Base-by-base conservation (phyloP, 176 grass and related monocot genomes). In the Cymbopogon citratus region DNA sequence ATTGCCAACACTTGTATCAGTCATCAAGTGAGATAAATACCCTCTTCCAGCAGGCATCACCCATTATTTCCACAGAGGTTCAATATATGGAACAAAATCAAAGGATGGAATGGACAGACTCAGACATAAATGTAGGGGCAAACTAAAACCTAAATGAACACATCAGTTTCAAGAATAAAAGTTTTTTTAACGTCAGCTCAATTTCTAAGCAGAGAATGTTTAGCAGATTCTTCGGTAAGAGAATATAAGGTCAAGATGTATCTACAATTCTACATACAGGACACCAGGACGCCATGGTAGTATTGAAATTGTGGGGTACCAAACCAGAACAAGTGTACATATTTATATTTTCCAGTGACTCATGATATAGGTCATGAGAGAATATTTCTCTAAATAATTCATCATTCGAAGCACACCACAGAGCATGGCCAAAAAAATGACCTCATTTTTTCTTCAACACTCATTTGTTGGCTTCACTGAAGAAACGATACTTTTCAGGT, bases 301-400 rank as follows among this genome's bases (percentile, higher is more conserved):
- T 8, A 40, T 40, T 40, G 38, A 40, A 40, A 40, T 40, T 40
- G 1, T 40, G 38, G 38, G 38, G 38, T 36, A 36, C 35, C 35
- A 36, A 40, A 40, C 8, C 38, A 40, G 9, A 40, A 40, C 38
- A 40, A 40, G 38, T 40, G 38, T 36, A 78, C 68, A 14, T 80
- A 93, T 81, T 75, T 89, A 82, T 92, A 91, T 87, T 89, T 92
- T 65, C 80, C 15, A 94, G 65, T 63, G 87, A 97, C 59, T 91
- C 87, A 24, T 11, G 63, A 76, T 97, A 97, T 88, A 97, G 91
- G 81, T 83, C 80, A 31, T 78, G 89, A 24, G 33, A 36, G 19
- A 40, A 75, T 35, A 39, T 81, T 73, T 46, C 44, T 16, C 44
- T 14, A 14, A 46, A 46, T 3, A 46, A 15, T 46, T 15, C 44